These are phyloP conservation scores for Pilasporangium apinafurcum DNA, from an alignment of 352 stramenopile species.

Conservation along the genomic window DNA sequence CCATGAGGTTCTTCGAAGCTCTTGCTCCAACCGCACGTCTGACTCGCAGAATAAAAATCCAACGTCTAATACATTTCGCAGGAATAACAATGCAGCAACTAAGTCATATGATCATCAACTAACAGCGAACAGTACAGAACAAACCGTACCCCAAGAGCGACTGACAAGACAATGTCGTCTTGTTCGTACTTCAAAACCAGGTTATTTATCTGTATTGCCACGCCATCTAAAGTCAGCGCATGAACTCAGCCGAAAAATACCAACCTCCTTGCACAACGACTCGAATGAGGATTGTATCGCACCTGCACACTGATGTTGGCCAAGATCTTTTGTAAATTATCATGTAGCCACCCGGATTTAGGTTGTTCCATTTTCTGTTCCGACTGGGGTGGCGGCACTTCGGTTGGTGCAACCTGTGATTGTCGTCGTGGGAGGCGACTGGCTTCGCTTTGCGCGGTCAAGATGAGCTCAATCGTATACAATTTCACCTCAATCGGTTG, in stretches of 20 bases:
- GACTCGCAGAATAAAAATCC: conserved; percentile 69
- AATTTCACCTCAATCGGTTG: conserved; percentile 86
- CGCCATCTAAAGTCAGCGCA: not conserved
- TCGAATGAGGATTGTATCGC: not conserved
- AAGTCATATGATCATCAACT: not conserved
- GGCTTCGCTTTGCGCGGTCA: conserved; percentile 43
- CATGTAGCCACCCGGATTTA: conserved; percentile 77
- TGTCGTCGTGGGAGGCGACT: conserved; percentile 8
- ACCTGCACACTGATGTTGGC: conserved; percentile 78
- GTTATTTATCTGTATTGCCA: conserved; percentile 62
- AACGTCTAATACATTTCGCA: conserved; percentile 50
- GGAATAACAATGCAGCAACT: not conserved
- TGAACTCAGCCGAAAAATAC: not conserved
- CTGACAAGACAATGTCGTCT: conserved; percentile 79
- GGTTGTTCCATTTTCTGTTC: conserved; percentile 62
- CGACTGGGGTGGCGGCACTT: not conserved
- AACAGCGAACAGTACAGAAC: not conserved
- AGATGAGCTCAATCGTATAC: conserved; percentile 85
- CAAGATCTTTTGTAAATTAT: conserved; percentile 75
- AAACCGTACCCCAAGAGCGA: conserved; percentile 62
- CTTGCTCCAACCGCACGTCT: conserved; percentile 43
- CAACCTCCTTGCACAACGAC: not conserved
- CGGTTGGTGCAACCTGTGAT: conserved; percentile 9
- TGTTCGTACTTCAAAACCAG: conserved; percentile 87
- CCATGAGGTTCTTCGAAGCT: conserved; percentile 64